phyloP scores from a whole-genome alignment of 352 stramenopile species.

The Pythium aristosporum region DNA sequence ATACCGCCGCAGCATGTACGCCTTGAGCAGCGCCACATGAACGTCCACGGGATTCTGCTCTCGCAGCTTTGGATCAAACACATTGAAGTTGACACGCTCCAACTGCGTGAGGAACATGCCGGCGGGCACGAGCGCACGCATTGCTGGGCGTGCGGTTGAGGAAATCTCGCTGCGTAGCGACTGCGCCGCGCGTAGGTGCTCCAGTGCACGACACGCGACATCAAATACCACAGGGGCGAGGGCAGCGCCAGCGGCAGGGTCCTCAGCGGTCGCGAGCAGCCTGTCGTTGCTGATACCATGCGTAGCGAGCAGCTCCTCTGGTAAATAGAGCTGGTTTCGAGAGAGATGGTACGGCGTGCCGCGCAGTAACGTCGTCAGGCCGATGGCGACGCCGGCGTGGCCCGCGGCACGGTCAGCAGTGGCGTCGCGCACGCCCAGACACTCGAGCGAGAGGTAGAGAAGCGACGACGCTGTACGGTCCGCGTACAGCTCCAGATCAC shows the following conservation, averaged over 20 bases:
- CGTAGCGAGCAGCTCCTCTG: slow-evolving; percentile 77
- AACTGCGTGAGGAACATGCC: slow-evolving; percentile 64
- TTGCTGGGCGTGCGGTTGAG: slow-evolving; percentile 44
- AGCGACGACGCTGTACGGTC: slow-evolving; percentile 90
- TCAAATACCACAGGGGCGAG: slow-evolving; percentile 87
- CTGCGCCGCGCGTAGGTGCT: slow-evolving; percentile 76
- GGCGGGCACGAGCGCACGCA: slow-evolving; percentile 72
- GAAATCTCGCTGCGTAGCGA: slow-evolving; percentile 57
- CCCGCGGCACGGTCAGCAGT: slow-evolving; percentile 73
- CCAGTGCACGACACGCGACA: slow-evolving; percentile 79
- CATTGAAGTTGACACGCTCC: slow-evolving; percentile 79
- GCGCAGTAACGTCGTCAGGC: slow-evolving; percentile 82
- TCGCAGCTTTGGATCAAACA: slow-evolving; percentile 58
- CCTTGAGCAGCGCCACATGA: slow-evolving; percentile 72
- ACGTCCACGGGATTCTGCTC: slow-evolving; percentile 55
- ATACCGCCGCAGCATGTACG: slow-evolving; percentile 79
- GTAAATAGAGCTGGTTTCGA: slow-evolving; percentile 77
- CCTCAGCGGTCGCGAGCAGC: slow-evolving; percentile 56
- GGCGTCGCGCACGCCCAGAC: slow-evolving; percentile 71
- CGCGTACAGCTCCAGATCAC: slow-evolving; percentile 81
- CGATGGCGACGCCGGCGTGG: slow-evolving; percentile 85
- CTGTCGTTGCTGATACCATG: slow-evolving; percentile 56
- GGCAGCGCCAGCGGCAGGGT: slow-evolving; percentile 59
- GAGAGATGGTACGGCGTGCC: slow-evolving; percentile 67
- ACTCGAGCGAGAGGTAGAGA: slow-evolving; percentile 89